Conservation (phyloP, 768 basidiomycete species). For the Calocera viscosa region DNA sequence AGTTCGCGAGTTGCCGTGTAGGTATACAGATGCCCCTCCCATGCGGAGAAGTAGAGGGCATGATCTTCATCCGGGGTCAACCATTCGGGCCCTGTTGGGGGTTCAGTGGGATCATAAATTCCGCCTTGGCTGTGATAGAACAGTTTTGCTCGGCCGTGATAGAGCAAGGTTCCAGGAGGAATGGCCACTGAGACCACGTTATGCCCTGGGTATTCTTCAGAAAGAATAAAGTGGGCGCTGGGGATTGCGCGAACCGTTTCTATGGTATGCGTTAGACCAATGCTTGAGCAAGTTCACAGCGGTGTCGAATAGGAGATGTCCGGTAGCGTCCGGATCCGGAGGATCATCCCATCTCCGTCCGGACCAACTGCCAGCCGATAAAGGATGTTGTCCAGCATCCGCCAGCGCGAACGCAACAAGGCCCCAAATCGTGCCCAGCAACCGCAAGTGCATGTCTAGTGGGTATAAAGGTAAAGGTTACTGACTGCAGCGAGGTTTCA, state of each 20-base stretch:
- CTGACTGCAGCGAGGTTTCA: too few species aligned
- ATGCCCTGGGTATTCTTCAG: neutral
- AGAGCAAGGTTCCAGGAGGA: neutral
- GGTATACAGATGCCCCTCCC: slow-evolving; percentile 18
- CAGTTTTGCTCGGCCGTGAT: too few species aligned
- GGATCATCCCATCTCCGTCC: neutral
- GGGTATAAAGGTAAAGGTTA: too few species aligned
- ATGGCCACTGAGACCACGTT: slow-evolving; percentile 9
- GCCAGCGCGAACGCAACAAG: too few species aligned
- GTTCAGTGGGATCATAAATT: slow-evolving; percentile 11
- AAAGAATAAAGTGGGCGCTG: neutral
- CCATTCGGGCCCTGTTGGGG: slow-evolving; percentile 15
- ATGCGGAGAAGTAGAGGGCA: slow-evolving; percentile 20
- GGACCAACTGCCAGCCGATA: neutral
- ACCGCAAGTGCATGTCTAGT: too few species aligned
- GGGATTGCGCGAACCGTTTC: neutral
- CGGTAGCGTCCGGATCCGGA: neutral
- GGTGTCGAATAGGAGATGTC: neutral
- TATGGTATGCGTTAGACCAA: neutral
- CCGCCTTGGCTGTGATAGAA: slow-evolving; percentile 23
- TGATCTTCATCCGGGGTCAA: slow-evolving; percentile 22
- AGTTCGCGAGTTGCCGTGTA: slow-evolving; percentile 19
- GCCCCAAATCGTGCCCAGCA: too few species aligned
- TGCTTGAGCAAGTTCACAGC: neutral
- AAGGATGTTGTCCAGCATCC: neutral